Conservation (phyloP, 2,329 filamentous ascomycete species). For the Fusarium keratoplasticum region DNA sequence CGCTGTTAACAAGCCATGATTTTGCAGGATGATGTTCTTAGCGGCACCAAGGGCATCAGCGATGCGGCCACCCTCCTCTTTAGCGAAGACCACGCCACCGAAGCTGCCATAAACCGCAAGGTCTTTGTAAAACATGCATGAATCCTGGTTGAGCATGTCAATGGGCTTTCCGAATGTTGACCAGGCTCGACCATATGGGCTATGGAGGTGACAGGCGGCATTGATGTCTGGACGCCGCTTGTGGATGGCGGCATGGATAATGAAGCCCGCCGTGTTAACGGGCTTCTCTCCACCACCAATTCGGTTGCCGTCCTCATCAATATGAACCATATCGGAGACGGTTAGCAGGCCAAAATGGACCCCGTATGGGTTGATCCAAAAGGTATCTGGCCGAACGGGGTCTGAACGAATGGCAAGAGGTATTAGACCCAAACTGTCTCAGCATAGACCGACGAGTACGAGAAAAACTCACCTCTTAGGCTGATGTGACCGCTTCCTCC, state of each 20-base stretch:
- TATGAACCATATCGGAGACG: slow-evolving; percentile 74
- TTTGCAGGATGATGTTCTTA: slow-evolving; percentile 73
- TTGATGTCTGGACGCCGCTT: slow-evolving; percentile 71
- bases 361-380: slow-evolving; percentile 68
- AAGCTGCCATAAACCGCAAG: slow-evolving; percentile 72
- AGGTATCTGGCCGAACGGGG: slow-evolving; percentile 49
- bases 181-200: slow-evolving; percentile 73
- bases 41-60: slow-evolving; percentile 69
- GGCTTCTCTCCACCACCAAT: slow-evolving; percentile 70
- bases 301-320: slow-evolving; percentile 68
- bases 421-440: slow-evolving; percentile 17
- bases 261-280: slow-evolving; percentile 75
- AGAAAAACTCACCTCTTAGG: slow-evolving; percentile 38
- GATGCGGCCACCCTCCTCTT: slow-evolving; percentile 73
- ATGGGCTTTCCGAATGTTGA: slow-evolving; percentile 69
- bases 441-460: neutral
- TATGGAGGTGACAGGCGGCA: slow-evolving; percentile 76
- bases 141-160: slow-evolving; percentile 77
- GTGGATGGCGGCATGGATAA: slow-evolving; percentile 76
- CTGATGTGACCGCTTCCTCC: slow-evolving; percentile 61
- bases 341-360: slow-evolving; percentile 74
- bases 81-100: slow-evolving; percentile 62
- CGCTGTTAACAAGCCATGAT: slow-evolving; percentile 77
- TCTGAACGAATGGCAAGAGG: slow-evolving; percentile 31
- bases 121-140: slow-evolving; percentile 70